Conservation (phyloP, 176 grass and related monocot genomes). For the Aechmea fasciata region DNA sequence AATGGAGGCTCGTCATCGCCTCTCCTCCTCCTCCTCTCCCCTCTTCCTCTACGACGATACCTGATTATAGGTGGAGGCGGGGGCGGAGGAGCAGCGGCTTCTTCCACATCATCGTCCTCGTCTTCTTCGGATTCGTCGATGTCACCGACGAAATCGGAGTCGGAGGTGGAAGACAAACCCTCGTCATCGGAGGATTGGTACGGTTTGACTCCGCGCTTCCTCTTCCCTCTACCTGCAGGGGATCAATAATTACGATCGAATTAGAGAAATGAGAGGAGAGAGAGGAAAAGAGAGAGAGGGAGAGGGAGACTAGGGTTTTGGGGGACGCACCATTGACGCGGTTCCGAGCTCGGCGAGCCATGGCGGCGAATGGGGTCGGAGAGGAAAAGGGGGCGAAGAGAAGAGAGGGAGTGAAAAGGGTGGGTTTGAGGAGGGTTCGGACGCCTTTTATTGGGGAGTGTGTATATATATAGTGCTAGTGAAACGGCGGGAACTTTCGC, state of each 20-base stretch:
- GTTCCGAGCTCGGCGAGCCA: conserved; percentile 2
- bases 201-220: neutral
- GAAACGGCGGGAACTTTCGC: conserved; percentile 47
- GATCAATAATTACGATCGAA: neutral
- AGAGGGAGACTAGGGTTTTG: neutral
- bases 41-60: conserved; percentile 10
- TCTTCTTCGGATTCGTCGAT: conserved; percentile 20
- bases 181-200: neutral
- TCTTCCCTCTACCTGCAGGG: neutral
- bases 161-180: conserved; percentile 3
- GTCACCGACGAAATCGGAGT: conserved; percentile 30
- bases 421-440: neutral
- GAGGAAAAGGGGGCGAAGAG: conserved; percentile 18
- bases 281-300: neutral
- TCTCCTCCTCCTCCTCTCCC: conserved; percentile 5
- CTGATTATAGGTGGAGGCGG: neutral
- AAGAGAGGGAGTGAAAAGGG: neutral
- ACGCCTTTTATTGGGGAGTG: neutral
- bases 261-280: too few relatives aligned
- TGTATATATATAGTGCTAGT: conserved; percentile 6
- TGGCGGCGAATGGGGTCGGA: neutral
- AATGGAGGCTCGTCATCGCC: conserved; percentile 10
- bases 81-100: neutral
- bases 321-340: neutral
- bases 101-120: conserved; percentile 2